Base-by-base conservation (phyloP, 176 grass and related monocot species). In the Oryza nivara region DNA sequence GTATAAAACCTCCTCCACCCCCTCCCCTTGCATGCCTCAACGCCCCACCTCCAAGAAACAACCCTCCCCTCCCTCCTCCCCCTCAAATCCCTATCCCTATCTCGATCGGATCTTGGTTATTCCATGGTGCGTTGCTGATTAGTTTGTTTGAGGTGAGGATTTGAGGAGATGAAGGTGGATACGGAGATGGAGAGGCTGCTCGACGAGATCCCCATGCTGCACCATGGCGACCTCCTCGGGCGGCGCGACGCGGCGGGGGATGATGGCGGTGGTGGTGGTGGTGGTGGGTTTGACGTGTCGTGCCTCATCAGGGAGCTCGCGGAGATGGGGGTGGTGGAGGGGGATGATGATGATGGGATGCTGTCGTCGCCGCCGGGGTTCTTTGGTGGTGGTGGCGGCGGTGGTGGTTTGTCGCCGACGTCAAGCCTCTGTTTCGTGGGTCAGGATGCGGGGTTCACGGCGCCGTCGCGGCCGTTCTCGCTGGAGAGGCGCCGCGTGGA, bases 151-250 rank as follows among this genome's bases (percentile, higher is more conserved):
- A 12, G 68, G 26, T 5, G n/a, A 64, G 64, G 80, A 67, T 84
- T 60, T 6, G 52, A 38, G 3, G 7, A 41, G 52, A 92, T 91
- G 87, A 93, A 90, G 75, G 36, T 93, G 6, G 92, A 94, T 52
- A 82, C 61, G 85, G 94, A 97, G 83, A 97, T 94, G 89, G 94
- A 97, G 85, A 82, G 92, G 83, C 83, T 94, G 41, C 88, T 97
- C 26, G 82, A 94, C 40, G 89, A 97, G 85, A 94, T 97, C 78
- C 89, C 87, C 11, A 82, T 75, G 79, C 81, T 79, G 30, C 74
- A 85, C 88, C 88, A 83, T 23, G 77, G 71, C 26, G 70, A 89
- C 68, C 25, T 85, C 56, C 72, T 73, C 51, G 82, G 32, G 2
- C 40, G 20, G 20, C 11, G 20, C 34, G 30, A 23, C 4, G 35